Evolutionary conservation across 306 rosid genomes (phyloP), one percentile per base, ranked within the genome.

Genomic region (Rosa lucieae): DNA sequence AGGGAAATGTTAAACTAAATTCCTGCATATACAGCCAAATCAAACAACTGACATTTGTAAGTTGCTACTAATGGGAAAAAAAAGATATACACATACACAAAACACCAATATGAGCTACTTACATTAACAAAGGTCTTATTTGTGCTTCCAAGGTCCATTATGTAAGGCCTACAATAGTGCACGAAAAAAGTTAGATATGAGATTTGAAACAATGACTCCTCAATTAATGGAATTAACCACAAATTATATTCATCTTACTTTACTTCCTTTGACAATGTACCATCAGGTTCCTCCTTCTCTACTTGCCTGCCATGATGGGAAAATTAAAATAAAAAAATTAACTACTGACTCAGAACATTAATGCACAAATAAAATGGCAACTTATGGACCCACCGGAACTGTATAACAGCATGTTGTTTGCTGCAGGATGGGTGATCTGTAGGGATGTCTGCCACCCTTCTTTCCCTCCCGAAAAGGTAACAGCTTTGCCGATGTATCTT

Each of bases 71-170:
- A 55, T 52, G 70, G 35, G 0, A 13, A 58, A 75, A 59, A 67
- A 67, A 74, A 49, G 37, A 53, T 49, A 49, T 14, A 61, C 1
- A 26, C 0, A 17, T 5, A 6, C 5, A 35, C 13, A 6, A 5
- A 2, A 43, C n/a, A 59, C 29, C 71, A 46, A 61, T 23, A 51
- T 67, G 67, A 79, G 18, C 74, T 44, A 86, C 98, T 90, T 85
- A 91, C 99, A 77, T 95, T 95, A 70, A 95, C n/a, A 44, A 85
- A 91, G 63, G 99, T 93, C 87, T 95, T 95, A 85, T 95, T 95
- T 76, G 99, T 95, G 92, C 99, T 95, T 87, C 99, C 99, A 4
- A 95, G 98, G 81, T 95, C 99, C 99, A 93, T 95, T 76, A 95
- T 20, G 84, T 95, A 95, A 78, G 99, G 99, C 90, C 99, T 95